Evolutionary conservation across 2,329 filamentous ascomycete species (phyloP).

Genomic region (Nemania abortiva): DNA sequence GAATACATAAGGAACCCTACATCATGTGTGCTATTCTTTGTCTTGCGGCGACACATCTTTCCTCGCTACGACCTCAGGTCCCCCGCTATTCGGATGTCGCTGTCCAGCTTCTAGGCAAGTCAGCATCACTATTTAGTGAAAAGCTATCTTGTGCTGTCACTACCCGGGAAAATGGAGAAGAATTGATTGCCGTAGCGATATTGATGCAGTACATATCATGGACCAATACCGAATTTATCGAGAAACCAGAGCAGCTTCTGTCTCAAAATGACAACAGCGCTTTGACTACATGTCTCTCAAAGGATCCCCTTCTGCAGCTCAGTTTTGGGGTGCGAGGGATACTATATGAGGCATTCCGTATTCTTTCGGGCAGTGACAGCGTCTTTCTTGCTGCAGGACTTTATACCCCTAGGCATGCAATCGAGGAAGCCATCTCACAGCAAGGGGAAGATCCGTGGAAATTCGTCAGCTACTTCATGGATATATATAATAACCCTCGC

Average conservation of each 20-base stretch:
- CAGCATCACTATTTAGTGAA: slow-evolving; percentile 14
- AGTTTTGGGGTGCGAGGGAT: slow-evolving; percentile 25
- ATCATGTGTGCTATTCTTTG: slow-evolving; percentile 28
- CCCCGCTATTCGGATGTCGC: slow-evolving; percentile 16
- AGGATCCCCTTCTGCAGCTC: slow-evolving; percentile 30
- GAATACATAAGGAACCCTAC: slow-evolving; percentile 15
- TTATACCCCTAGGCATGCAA: slow-evolving; percentile 22
- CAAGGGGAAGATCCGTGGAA: slow-evolving; percentile 16
- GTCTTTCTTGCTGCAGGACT: slow-evolving; percentile 24
- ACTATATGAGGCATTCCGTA: slow-evolving; percentile 15
- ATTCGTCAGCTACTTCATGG: slow-evolving; percentile 23
- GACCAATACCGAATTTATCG: slow-evolving; percentile 16
- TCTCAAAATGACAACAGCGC: background rate
- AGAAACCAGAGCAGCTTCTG: background rate
- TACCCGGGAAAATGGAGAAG: slow-evolving; percentile 18
- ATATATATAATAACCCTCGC: background rate
- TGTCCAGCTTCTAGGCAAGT: slow-evolving; percentile 15
- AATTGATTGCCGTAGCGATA: slow-evolving; percentile 21
- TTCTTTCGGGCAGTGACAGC: slow-evolving; percentile 23
- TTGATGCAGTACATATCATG: slow-evolving; percentile 33
- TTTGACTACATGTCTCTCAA: slow-evolving; percentile 9
- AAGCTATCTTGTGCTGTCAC: slow-evolving; percentile 10
- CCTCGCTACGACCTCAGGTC: slow-evolving; percentile 17
- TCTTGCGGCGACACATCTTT: slow-evolving; percentile 25
- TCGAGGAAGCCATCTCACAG: slow-evolving; percentile 24